Conservation (phyloP, 2,329 filamentous ascomycete genomes). For the Chaetomiaceae sp. region DNA sequence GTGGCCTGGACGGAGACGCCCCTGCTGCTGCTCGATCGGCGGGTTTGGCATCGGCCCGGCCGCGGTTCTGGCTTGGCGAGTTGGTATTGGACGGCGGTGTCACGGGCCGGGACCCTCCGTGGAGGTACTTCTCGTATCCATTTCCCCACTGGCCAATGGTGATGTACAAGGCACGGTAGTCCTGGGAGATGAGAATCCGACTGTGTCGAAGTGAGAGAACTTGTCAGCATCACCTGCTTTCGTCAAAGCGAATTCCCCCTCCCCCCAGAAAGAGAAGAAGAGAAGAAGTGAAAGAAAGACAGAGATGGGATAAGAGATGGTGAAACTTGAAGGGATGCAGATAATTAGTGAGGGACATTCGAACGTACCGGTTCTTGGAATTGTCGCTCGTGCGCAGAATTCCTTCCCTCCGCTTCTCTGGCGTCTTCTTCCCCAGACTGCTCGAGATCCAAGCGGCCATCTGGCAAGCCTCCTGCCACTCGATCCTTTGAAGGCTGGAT, state of each 20-base stretch:
- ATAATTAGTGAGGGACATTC: no score
- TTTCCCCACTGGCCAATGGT: neutral
- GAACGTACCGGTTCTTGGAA: neutral
- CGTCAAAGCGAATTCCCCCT: no score
- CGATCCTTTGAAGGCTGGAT: neutral
- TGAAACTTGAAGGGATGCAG: no score
- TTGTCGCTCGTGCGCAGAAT: neutral
- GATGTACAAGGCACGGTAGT: neutral
- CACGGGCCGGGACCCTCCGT: neutral
- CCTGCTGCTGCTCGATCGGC: neutral
- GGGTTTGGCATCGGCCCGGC: neutral
- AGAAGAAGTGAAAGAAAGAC: no score
- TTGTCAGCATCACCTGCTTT: no score
- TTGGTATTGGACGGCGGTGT: neutral
- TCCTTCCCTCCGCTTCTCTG: neutral
- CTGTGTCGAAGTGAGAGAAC: neutral
- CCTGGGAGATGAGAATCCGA: neutral
- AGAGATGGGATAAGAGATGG: no score
- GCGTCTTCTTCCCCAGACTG: neutral
- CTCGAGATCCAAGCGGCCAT: neutral
- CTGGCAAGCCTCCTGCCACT: slow-evolving; percentile 1
- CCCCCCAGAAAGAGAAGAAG: no score
- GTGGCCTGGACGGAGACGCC: no score
- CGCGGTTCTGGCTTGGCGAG: neutral
- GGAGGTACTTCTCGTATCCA: neutral